A percentile compares a stretch with the other conserved stretches of the same genome.
Conservation (phyloP, 345 rosid genomes). For the Acer saccharum region DNA sequence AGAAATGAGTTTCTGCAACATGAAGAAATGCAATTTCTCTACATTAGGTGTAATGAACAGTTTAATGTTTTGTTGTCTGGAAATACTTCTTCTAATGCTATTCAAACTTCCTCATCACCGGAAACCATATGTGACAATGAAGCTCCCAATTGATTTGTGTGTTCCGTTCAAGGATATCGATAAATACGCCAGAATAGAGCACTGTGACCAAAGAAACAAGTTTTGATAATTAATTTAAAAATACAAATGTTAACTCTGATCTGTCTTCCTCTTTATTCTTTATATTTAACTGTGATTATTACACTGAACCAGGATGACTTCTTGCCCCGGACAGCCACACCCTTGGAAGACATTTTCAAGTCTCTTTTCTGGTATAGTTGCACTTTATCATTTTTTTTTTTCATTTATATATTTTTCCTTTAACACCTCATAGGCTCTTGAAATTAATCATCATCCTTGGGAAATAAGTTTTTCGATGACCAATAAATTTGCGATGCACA, state of each 20-base stretch:
- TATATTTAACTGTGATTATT: slow-evolving; percentile 13
- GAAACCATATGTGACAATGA: not conserved
- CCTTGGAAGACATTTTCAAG: slow-evolving; percentile 96
- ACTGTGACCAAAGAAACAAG: not conserved
- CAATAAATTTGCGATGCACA: not conserved
- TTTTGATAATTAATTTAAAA: not conserved
- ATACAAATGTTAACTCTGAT: not conserved
- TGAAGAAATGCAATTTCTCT: slow-evolving; percentile 1
- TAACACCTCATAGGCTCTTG: not conserved
- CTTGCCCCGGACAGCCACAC: slow-evolving; percentile 93
- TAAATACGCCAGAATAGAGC: not conserved
- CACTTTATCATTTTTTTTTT: not conserved
- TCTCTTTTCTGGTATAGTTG: slow-evolving; percentile 86
- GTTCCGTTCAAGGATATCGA: not conserved
- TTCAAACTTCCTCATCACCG: not conserved
- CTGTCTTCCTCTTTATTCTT: not conserved
- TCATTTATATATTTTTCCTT: not conserved
- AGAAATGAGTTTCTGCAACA: slow-evolving; percentile 13
- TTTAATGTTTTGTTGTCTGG: not conserved
- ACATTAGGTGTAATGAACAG: not conserved
- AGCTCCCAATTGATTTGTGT: not conserved
- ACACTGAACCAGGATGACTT: slow-evolving; percentile 79
- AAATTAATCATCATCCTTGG: not conserved
- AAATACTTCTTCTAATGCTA: too few relatives aligned
- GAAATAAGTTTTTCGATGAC: not conserved